Evolutionary conservation across 176 grass and related monocot species (phyloP), one percentile per base, ranked within the genome.

Genomic region (Raddia guianensis): DNA sequence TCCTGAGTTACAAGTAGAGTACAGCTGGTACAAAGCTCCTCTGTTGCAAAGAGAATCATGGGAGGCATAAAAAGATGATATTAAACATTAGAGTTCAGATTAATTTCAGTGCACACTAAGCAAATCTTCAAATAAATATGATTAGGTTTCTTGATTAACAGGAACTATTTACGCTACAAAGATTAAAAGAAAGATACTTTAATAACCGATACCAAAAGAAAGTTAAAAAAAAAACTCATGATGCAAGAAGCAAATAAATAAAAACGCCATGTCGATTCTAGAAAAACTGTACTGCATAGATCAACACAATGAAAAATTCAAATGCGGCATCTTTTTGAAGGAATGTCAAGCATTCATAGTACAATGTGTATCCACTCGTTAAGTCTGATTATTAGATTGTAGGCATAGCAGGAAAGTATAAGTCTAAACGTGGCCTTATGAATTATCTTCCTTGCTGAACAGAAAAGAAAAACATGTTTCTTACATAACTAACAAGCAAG

Each of bases 1-100:
- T 77, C 37, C 65, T 7, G 56, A 87, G 85, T 72, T 63, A 64
- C 47, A 65, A 35, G 40, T 7, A 37, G 45, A 61, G 56, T 21
- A 27, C n/a, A 52, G 44, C 65, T 76, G 27, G 40, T 56, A 72
- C 19, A 79, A 2, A 6, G 10, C 18, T n/a, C 71, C 12, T 59
- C 72, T 46, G 55, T 47, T 37, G 8, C 57, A 12, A 20, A 44
- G 14, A 68, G 35, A 63, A n/a, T 18, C 11, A 57, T 27, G 49
- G 32, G 2, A 34, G 16, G 18, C 51, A 65, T 68, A 77, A 27
- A 59, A 80, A 79, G 68, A 75, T 73, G 64, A 69, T 37, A 15
- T 19, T 46, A 50, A 40, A 46, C 45, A 77, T 58, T 67, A 69
- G 20, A 37, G 6, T 45, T 61, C 27, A 7, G 73, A 13, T 52